These are phyloP conservation scores for Ascomycota sp. DNA, from an alignment of 2,329 filamentous ascomycete genomes.

Conservation along the genomic window DNA sequence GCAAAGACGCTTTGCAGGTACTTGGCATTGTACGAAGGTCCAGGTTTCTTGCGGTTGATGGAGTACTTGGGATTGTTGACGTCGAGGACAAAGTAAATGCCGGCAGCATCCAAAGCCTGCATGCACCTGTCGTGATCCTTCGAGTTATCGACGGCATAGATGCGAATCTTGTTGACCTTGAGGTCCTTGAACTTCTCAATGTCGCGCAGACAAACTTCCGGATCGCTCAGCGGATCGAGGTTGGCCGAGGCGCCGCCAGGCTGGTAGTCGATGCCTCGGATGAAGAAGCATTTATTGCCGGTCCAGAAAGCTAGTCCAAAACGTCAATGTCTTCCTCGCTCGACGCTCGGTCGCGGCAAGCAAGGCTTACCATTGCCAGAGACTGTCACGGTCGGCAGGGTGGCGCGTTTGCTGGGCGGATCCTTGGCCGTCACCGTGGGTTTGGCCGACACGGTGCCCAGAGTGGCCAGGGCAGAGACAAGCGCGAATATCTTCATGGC, in stretches of 20 bases:
- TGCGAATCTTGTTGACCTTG: conserved; percentile 76
- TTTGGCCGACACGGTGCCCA: conserved; percentile 21
- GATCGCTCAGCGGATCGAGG: conserved; percentile 58
- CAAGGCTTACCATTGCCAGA: conserved; percentile 34
- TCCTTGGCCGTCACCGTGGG: conserved; percentile 29
- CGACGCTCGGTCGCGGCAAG: background rate
- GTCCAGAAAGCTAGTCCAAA: conserved; percentile 31
- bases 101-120: conserved; percentile 56
- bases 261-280: conserved; percentile 42
- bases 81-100: conserved; percentile 82
- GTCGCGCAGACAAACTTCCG: conserved; percentile 48
- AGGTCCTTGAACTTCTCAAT: conserved; percentile 66
- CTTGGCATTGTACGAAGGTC: conserved; percentile 61
- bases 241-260: conserved; percentile 35
- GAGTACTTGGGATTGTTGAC: conserved; percentile 84
- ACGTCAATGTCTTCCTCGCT: conserved; percentile 7
- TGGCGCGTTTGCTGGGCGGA: conserved; percentile 27
- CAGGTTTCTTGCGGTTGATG: conserved; percentile 62
- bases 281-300: conserved; percentile 32
- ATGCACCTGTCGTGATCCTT: conserved; percentile 70
- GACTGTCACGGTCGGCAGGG: conserved; percentile 27
- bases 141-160: conserved; percentile 84
- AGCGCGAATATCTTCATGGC: conserved; percentile 29
- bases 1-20: conserved; percentile 77
- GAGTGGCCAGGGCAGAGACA: conserved; percentile 25